phyloP scores from a whole-genome alignment of 2,329 filamentous ascomycete species.

The Exutisphaerella laricina region DNA sequence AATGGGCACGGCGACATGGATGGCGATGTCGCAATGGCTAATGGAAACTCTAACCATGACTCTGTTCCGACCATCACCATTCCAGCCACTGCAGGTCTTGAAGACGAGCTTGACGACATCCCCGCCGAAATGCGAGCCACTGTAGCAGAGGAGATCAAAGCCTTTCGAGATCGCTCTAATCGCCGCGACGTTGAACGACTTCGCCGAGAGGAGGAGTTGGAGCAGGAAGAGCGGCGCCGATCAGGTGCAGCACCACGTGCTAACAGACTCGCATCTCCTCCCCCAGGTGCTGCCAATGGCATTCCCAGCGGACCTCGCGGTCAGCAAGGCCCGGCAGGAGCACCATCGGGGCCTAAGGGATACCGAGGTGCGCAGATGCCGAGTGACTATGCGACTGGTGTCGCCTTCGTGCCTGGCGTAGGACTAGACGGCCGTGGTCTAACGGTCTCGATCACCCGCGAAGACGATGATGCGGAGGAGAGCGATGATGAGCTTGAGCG shows the following conservation, averaged over 20 bases:
- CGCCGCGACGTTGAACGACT: conserved; percentile 82
- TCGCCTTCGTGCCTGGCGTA: conserved; percentile 71
- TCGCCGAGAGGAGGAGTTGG: conserved; percentile 84
- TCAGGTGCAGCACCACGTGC: conserved; percentile 56
- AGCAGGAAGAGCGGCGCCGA: conserved; percentile 73
- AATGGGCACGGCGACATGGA: conserved; percentile 17
- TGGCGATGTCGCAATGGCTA: conserved; percentile 22
- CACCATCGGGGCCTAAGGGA: conserved; percentile 65
- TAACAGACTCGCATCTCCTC: conserved; percentile 67
- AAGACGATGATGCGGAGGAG: conserved; percentile 82
- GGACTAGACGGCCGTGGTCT: conserved; percentile 45
- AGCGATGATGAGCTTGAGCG: conserved; percentile 80
- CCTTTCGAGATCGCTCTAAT: conserved; percentile 88
- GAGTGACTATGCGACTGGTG: conserved; percentile 68
- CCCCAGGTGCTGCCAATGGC: conserved; percentile 58
- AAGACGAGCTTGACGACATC: conserved; percentile 93
- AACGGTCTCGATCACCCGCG: conserved; percentile 51
- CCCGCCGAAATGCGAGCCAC: conserved; percentile 94
- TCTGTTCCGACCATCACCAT: conserved; percentile 90
- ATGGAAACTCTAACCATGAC: conserved; percentile 47
- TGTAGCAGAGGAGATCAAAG: conserved; percentile 87
- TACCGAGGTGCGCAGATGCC: conserved; percentile 56
- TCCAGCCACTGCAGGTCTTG: conserved; percentile 62
- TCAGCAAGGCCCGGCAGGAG: conserved; percentile 59
- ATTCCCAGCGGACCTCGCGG: conserved; percentile 70